Base-by-base conservation (phyloP, 805 yeast species). In the Metahyphopichia silvanorum region DNA sequence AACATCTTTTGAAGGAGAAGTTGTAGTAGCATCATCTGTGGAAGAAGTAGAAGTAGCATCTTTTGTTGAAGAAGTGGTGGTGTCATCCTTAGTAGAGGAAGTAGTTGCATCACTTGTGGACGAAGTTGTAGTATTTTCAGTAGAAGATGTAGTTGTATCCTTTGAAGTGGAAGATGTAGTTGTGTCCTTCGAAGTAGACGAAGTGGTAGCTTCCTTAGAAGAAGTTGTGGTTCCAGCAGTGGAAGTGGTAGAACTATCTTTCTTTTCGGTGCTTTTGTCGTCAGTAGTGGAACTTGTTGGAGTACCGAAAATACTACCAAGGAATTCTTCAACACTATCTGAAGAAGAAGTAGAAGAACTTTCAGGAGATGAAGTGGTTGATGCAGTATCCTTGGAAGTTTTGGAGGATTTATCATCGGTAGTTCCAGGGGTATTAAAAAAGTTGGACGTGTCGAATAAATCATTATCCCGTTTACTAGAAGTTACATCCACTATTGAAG, bases 41-140 rank as follows among this genome's bases (percentile, higher is more conserved):
- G 37, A 22, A 24, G 25, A 22, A 18, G 36, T 23, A 4, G 42
- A 28, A 21, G 25, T 28, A 12, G 37, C 16, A 25, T 12, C 28
- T 14, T 16, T 11, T 3, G 19, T 21, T 12, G 18, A 3, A 5
- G 28, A 15, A 9, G 9, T 11, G 22, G 22, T 21, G n/a, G 23
- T 14, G 8, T 10, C 12, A n/a, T n/a, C 17, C 14, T 29, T 24
- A 22, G 14, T 1, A 10, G 25, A 20, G 12, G 34, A 20, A 16
- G 28, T n/a, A n/a, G 33, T 8, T 16, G 33, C 12, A 6, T 14
- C 19, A 14, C 11, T 16, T 12, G 22, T 14, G 19, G 32, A 10
- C 5, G 26, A 11, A 15, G 30, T 24, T 6, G 32, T 8, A 15
- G 31, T 12, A 15, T 30, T 22, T n/a, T n/a, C n/a, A n/a, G 41